Base-by-base conservation (phyloP, 495 filamentous ascomycete genomes). In the Lasiosphaeria hispida region DNA sequence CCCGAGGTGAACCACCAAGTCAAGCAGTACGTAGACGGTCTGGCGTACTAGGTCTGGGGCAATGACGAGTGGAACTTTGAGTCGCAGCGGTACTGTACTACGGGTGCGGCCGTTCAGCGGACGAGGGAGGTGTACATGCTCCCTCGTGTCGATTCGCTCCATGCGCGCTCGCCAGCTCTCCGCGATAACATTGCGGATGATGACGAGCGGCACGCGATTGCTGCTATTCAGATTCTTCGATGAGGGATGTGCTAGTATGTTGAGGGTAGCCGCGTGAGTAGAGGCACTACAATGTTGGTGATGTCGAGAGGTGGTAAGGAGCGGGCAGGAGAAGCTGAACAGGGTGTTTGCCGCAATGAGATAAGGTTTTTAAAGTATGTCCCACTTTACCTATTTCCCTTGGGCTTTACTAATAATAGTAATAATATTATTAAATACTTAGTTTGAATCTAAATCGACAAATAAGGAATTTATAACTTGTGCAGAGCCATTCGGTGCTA, bases 31-130 rank as follows among this genome's bases (percentile, higher is more conserved):
- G 42, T 55, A 6, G 42, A 55, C 11, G 53, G 41, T 2, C 40
- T 55, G 30, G 53, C 41, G 1, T 17, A 39, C 4, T 55, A 40
- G 53, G 53, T 45, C n/a, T 23, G 40, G 7, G 53, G 53, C 1
- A 48, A 45, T 6, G 36, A 52, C 38, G 48, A 41, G 11, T 51
- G 47, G 55, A 42, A 37, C 8, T 58, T 58, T 17, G 55, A 58
- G 55, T 36, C 36, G 10, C 47, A 58, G 47, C 13, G 55, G 15
- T 58, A 58, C 39, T 58, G 55, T 1, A 13, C 37, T 2, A 39
- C 13, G 2, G 55, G 55, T 1, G 17, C 10, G 15, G 14, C 5
- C 30, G 56, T 58, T 3, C 30, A 30, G 7, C 10, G 17, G 3
- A 35, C 17, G 33, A 36, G 35, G 15, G 33, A 45, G 15, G 23